Conservation (phyloP, 2,329 filamentous ascomycete genomes). For the Trichophyton equinum region DNA sequence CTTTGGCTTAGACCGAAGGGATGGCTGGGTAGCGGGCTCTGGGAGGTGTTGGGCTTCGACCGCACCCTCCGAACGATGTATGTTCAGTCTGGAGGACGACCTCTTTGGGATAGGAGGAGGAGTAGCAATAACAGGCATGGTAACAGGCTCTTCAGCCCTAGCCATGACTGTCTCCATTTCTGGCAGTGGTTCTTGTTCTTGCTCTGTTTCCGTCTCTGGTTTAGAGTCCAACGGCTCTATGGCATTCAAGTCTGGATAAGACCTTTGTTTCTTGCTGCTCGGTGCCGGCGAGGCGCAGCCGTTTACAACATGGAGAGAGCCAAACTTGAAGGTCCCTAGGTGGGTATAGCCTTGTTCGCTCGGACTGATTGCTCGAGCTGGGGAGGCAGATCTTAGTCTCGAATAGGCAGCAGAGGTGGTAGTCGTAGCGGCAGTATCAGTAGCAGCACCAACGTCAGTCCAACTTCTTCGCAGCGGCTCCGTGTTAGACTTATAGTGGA, state of each 20-base stretch:
- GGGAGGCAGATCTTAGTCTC: not conserved
- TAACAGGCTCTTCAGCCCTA: not conserved
- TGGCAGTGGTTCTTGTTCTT: not conserved
- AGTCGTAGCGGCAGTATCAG: not conserved
- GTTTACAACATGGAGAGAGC: constrained; percentile 1
- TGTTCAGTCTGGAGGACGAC: not conserved
- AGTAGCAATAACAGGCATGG: not conserved
- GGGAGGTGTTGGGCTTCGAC: not conserved
- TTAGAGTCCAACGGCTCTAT: not conserved
- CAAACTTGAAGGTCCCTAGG: not conserved
- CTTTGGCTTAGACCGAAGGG: not conserved
- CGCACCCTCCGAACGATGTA: not conserved
- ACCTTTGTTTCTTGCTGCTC: not conserved
- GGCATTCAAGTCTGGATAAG: not conserved
- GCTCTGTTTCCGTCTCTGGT: not conserved
- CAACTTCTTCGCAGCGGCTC: not conserved
- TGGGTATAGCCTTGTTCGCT: not conserved
- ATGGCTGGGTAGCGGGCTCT: not conserved
- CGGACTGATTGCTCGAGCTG: not conserved
- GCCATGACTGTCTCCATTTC: not conserved
- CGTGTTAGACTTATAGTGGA: not conserved
- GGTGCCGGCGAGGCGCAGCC: not conserved
- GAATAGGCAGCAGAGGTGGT: no score
- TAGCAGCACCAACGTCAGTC: not conserved
- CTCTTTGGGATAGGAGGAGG: not conserved